Conservation (phyloP, 139 green algal species). For the Chlorella sp. region DNA sequence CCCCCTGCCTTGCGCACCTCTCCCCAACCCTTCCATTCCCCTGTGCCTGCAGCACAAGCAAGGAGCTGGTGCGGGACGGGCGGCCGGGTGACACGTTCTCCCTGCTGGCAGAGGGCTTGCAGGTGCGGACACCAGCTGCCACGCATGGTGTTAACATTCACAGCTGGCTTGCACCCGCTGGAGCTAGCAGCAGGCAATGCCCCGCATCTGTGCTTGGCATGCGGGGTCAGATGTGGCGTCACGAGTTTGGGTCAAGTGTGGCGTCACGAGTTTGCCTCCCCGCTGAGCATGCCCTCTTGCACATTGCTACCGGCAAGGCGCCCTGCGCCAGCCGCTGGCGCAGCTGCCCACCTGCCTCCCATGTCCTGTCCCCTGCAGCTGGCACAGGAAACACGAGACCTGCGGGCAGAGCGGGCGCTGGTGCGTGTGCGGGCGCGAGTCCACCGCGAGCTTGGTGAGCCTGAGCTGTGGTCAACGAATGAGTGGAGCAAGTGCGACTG, state of each 20-base stretch:
- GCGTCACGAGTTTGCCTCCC: background rate
- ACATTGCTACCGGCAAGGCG: background rate
- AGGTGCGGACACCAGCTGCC: too few relatives aligned
- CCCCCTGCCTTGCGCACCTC: background rate
- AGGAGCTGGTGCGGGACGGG: conserved; percentile 24
- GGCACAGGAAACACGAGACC: conserved; percentile 38
- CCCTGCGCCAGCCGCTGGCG: background rate
- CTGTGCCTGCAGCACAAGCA: background rate
- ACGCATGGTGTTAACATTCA: too few relatives aligned
- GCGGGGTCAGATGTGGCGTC: too few relatives aligned
- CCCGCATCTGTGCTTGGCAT: background rate
- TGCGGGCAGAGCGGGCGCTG: conserved; percentile 47
- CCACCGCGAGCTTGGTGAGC: conserved; percentile 9
- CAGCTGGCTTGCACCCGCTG: too few relatives aligned
- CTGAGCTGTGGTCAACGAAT: background rate
- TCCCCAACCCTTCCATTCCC: too few relatives aligned
- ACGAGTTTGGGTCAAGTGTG: background rate
- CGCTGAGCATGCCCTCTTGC: background rate
- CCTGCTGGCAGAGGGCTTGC: background rate
- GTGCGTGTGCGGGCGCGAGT: conserved; percentile 23
- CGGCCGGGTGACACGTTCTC: conserved; percentile 6
- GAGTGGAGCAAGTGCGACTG: background rate
- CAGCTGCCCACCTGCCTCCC: background rate
- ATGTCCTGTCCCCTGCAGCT: background rate
- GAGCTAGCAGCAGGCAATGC: conserved; percentile 31